Percentiles rank a stretch among this genome's conserved stretches.
These are phyloP conservation scores for Gamsiella multidivaricata DNA, from an alignment of 192 early-diverging fungal species.

Conservation along the genomic window DNA sequence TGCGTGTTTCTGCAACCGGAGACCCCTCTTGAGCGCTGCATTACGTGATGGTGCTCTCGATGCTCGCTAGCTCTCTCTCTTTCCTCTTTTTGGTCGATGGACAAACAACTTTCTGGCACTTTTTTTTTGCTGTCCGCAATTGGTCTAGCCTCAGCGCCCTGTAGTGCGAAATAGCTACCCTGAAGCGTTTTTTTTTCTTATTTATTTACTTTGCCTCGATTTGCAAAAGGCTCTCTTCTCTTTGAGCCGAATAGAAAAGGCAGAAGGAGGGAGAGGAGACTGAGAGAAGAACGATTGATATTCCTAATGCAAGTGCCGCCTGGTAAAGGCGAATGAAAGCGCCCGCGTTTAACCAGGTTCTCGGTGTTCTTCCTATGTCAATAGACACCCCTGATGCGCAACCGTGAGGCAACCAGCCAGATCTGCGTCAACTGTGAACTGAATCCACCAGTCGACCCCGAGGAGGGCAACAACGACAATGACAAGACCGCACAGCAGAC, in stretches of 20 bases:
- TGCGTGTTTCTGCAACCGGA: not conserved
- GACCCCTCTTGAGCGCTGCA: too few species aligned
- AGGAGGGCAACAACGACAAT: constrained; percentile 2
- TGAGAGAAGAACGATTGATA: not conserved
- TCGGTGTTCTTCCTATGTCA: not conserved
- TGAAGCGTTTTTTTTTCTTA: not conserved
- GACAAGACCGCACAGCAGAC: not conserved
- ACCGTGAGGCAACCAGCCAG: constrained; percentile 46
- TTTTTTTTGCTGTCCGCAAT: not conserved
- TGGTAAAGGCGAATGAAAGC: not conserved
- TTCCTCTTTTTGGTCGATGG: too few species aligned
- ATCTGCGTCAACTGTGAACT: constrained; percentile 52
- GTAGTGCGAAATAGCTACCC: too few species aligned
- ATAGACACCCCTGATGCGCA: constrained; percentile 48
- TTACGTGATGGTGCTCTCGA: too few species aligned
- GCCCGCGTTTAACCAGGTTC: not conserved
- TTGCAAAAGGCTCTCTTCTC: too few species aligned
- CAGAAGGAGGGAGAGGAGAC: not conserved
- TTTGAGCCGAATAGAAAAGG: too few species aligned
- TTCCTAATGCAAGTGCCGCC: not conserved
- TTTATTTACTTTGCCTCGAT: too few species aligned
- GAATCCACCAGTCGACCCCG: constrained; percentile 42
- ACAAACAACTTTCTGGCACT: too few species aligned
- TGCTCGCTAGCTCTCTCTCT: too few species aligned
- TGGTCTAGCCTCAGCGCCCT: constrained; percentile 10